Base-by-base conservation (phyloP, 306 rosid genomes). In the Nissolia schottii region DNA sequence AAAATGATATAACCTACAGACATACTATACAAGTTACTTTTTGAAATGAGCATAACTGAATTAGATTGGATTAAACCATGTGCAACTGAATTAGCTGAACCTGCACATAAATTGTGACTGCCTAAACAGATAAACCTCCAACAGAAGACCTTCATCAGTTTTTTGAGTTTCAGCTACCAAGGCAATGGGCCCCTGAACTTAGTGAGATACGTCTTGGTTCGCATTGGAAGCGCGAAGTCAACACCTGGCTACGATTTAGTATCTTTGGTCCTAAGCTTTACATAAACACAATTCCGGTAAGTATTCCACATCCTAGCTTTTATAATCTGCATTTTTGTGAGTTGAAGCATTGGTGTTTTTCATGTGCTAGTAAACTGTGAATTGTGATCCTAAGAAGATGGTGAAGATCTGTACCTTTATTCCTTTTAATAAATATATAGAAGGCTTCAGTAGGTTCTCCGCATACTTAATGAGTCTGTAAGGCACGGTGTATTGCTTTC, bases 121-220 rank as follows among this genome's bases (percentile, higher is more conserved):
- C 48, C 78, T 80, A 60, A 77, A 73, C 90, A 92, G 98, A 87
- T 80, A 89, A 86, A 77, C 98, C 96, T 64, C 94, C 98, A 27
- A 78, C 82, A 67, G 86, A 83, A 77, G 92, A 86, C 75, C 98
- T 92, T 45, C 92, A 87, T 77, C 94, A 92, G 70, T 89, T 92
- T 86, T 83, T 86, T 57, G 98, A 88, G 85, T 92, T 92, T 82
- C 96, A 92, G 81, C 90, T 92, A 28, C 97, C 97, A 13, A 86
- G 90, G 82, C 93, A 78, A 55, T 89, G 97, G 97, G 96, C 98
- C 1, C 98, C 97, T 37, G 84, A 85, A 31, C 87, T 80, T 74
- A 92, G 88, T 45, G 97, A 92, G 58, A 88, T 87, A 65, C 87
- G 88, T 15, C 96, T 86, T 57, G 97, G 97, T 56, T 87, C 98